Evolutionary conservation across 225 moss, liverwort and hornwort genomes (phyloP).

Genomic region (Pseudisothecium myosuroides): DNA sequence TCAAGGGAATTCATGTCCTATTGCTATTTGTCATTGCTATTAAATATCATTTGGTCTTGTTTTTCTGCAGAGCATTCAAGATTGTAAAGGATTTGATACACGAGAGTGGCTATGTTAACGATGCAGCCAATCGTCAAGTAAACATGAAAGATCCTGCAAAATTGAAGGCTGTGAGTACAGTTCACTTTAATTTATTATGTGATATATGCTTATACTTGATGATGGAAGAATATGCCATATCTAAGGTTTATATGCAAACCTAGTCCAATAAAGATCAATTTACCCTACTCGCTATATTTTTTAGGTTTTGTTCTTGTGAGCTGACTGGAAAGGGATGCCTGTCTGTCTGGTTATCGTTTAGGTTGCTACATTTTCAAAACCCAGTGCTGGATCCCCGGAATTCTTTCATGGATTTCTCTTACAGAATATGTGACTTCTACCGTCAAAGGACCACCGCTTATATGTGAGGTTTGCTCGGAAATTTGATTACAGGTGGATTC

Average conservation of each 20-base stretch:
- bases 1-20: background rate
- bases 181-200: background rate
- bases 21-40: background rate
- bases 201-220: background rate
- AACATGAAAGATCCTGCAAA: slow-evolving; percentile 51
- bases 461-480: background rate
- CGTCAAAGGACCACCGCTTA: background rate
- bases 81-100: slow-evolving; percentile 57
- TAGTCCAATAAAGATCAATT: background rate
- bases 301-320: background rate
- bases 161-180: slow-evolving; percentile 47
- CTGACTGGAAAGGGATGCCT: background rate
- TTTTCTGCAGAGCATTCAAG: slow-evolving; percentile 50
- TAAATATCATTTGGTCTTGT: background rate
- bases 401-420: background rate
- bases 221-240: background rate
- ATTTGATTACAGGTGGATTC: slow-evolving; percentile 39
- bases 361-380: background rate
- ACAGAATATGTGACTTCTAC: background rate
- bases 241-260: background rate
- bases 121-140: slow-evolving; percentile 50
- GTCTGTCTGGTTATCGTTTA: background rate
- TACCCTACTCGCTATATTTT: background rate
- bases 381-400: background rate
- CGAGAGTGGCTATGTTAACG: slow-evolving; percentile 39